Conservation (phyloP, 805 yeast genomes). For the Starmerella bacillaris region DNA sequence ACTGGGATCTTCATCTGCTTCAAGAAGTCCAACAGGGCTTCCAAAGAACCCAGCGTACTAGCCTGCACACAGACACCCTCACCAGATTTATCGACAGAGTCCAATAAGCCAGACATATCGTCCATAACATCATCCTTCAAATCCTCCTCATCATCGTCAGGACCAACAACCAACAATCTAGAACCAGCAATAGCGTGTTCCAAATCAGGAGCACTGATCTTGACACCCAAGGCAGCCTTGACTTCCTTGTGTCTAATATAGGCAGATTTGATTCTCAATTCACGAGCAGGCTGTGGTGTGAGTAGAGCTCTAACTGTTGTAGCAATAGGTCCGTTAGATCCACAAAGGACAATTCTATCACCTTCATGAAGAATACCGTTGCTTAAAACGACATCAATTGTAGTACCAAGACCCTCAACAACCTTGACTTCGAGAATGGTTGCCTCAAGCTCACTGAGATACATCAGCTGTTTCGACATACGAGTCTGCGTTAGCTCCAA, state of each 20-base stretch:
- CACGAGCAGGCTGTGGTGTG: constrained; percentile 96
- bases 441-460: constrained; percentile 83
- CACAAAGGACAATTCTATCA: constrained; percentile 88
- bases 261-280: constrained; percentile 88
- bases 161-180: constrained; percentile 81
- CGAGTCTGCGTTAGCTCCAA: constrained; percentile 93
- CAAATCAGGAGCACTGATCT: constrained; percentile 92
- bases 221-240: constrained; percentile 97
- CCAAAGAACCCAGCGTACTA: constrained; percentile 92
- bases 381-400: constrained; percentile 94
- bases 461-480: constrained; percentile 97
- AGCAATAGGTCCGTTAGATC: constrained; percentile 95
- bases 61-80: constrained; percentile 98
- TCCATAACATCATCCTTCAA: constrained; percentile 97
- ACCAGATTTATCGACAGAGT: constrained; percentile 87
- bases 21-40: constrained; percentile 89
- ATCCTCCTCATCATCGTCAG: constrained; percentile 95
- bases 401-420: constrained; percentile 95
- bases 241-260: constrained; percentile 94
- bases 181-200: constrained; percentile 99
- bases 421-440: constrained; percentile 95
- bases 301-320: constrained; percentile 88
- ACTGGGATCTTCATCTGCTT: constrained; percentile 98
- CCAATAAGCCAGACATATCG: constrained; percentile 83
- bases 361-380: constrained; percentile 92